phyloP scores from a whole-genome alignment of 345 rosid genomes.

The Ailanthus altissimus region DNA sequence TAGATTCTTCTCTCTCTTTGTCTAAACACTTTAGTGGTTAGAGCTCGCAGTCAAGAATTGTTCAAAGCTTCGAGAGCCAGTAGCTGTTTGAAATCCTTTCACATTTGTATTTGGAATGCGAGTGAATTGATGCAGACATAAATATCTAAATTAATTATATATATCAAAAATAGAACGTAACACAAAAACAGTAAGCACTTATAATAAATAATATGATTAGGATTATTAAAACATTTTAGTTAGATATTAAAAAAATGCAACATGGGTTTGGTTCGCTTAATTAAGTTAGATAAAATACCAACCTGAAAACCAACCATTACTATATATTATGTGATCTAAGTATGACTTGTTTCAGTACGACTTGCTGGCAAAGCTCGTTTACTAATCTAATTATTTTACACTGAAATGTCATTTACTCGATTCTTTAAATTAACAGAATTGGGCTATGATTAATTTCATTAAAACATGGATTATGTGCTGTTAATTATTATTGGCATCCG shows the following conservation, averaged over 20 bases:
- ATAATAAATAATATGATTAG: not conserved
- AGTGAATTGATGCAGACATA: not conserved
- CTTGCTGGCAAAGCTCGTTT: not conserved
- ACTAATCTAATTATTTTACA: not conserved
- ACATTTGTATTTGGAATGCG: slow-evolving; percentile 10
- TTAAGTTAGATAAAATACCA: slow-evolving; percentile 3
- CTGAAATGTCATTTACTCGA: not conserved
- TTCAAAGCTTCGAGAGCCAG: slow-evolving; percentile 16
- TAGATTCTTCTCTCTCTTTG: slow-evolving; percentile 2
- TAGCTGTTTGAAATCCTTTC: slow-evolving; percentile 11
- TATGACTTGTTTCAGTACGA: not conserved
- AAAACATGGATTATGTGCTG: too few species aligned
- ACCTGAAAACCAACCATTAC: not conserved
- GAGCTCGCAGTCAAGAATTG: slow-evolving; percentile 20
- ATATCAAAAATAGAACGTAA: not conserved
- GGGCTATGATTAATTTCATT: not conserved
- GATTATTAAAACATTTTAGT: not conserved
- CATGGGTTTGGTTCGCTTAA: not conserved
- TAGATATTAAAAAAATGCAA: not conserved
- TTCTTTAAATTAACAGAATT: not conserved
- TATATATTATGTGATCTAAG: not conserved
- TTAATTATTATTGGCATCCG: too few species aligned
- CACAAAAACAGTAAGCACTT: not conserved
- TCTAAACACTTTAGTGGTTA: slow-evolving; percentile 23
- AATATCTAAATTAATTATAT: not conserved